Conservation (phyloP, 78 protist genomes). For the Isochrysis galbana region DNA sequence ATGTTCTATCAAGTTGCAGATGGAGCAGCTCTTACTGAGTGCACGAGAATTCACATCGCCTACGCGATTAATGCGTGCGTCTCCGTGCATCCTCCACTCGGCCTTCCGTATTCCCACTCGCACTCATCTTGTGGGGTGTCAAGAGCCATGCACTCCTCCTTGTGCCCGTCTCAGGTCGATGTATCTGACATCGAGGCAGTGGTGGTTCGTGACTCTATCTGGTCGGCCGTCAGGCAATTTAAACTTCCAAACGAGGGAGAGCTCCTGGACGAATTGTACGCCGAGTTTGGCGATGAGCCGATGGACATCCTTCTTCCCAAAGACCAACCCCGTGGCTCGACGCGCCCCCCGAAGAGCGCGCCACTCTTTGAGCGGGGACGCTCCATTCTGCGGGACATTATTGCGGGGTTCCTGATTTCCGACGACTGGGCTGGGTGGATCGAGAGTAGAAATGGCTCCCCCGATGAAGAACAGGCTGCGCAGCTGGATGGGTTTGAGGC, state of each 20-base stretch:
- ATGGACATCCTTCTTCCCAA: neutral
- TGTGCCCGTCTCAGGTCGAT: too few relatives aligned
- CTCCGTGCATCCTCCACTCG: too few relatives aligned
- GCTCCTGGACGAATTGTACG: neutral
- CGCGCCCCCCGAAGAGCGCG: neutral
- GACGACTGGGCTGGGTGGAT: neutral
- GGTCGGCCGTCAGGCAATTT: neutral
- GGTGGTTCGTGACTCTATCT: neutral
- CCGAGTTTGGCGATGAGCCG: neutral
- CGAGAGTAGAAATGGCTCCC: too few relatives aligned
- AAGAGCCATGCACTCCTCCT: too few relatives aligned
- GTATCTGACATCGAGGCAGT: neutral
- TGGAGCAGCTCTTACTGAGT: too few relatives aligned
- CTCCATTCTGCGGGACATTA: neutral
- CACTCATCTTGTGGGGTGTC: too few relatives aligned
- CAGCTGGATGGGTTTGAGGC: too few relatives aligned
- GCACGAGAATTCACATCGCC: too few relatives aligned
- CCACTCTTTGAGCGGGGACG: neutral
- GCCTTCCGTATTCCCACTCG: too few relatives aligned
- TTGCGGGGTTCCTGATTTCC: neutral
- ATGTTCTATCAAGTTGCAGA: too few relatives aligned
- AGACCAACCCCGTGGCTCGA: neutral
- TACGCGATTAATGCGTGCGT: too few relatives aligned
- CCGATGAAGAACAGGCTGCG: too few relatives aligned
- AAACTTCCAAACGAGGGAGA: neutral